A percentile compares a stretch with the other conserved stretches of the same genome.
Conservation (phyloP, 2,329 filamentous ascomycete species). For the Aspergillus caelatus region DNA sequence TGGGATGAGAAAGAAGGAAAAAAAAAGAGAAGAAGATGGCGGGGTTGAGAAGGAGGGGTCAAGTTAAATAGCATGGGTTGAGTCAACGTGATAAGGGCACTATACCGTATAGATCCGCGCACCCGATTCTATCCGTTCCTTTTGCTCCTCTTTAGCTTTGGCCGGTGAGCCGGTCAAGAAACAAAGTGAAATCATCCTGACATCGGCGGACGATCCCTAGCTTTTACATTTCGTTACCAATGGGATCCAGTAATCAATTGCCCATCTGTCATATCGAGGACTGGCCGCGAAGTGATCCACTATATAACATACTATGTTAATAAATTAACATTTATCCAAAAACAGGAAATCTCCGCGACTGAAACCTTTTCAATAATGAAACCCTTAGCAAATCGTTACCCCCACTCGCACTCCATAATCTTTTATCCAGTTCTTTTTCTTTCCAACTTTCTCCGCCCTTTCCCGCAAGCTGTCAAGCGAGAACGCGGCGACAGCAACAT, state of each 20-base stretch:
- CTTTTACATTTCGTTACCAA: background rate
- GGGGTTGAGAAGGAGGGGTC: constrained; percentile 24
- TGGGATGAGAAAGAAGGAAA: constrained; percentile 1
- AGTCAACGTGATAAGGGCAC: constrained; percentile 4
- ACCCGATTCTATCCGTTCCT: constrained; percentile 12
- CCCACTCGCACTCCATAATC: constrained; percentile 46
- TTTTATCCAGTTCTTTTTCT: constrained; percentile 61
- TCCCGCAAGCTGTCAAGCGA: constrained; percentile 42
- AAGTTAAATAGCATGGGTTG: constrained; percentile 39
- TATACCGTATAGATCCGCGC: background rate
- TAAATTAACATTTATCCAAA: background rate
- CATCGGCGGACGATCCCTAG: background rate
- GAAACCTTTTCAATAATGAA: background rate
- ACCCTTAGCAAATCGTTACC: constrained; percentile 25
- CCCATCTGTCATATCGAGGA: background rate
- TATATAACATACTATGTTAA: background rate
- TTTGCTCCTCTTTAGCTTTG: constrained; percentile 1
- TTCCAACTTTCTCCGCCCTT: constrained; percentile 50
- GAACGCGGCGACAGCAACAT: constrained; percentile 38
- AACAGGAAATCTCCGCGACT: background rate
- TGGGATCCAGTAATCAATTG: background rate
- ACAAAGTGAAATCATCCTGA: constrained; percentile 13
- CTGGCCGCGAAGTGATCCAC: background rate
- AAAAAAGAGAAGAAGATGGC: constrained; percentile 12
- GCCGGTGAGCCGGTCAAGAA: constrained; percentile 11